These are phyloP conservation scores for Diddensiella transvaalensis DNA, from an alignment of 805 yeast species.

Conservation along the genomic window DNA sequence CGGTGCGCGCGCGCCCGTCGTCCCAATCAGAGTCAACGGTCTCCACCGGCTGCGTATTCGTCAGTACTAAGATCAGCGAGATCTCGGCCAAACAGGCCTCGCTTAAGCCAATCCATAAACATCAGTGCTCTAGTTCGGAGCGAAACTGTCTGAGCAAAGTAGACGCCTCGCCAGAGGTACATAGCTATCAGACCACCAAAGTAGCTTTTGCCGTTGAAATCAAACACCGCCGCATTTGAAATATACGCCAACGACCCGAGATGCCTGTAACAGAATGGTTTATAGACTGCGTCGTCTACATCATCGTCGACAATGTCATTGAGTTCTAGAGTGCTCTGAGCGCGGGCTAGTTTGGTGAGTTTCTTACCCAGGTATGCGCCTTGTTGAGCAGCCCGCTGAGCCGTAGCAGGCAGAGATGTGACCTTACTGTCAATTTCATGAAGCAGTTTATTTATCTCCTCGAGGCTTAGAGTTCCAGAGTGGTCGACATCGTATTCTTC, in stretches of 20 bases:
- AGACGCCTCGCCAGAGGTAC: slow-evolving; percentile 70
- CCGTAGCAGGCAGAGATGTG: slow-evolving; percentile 69
- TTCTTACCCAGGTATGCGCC: slow-evolving; percentile 64
- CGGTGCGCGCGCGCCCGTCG: background rate
- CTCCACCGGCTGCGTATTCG: slow-evolving; percentile 1
- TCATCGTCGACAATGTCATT: slow-evolving; percentile 51
- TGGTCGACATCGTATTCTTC: slow-evolving; percentile 49
- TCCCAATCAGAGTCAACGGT: background rate
- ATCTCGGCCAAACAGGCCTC: slow-evolving; percentile 40
- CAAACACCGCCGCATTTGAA: slow-evolving; percentile 70
- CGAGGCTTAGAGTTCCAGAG: slow-evolving; percentile 50
- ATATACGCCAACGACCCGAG: slow-evolving; percentile 66
- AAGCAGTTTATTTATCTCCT: slow-evolving; percentile 48
- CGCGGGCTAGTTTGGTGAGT: slow-evolving; percentile 48
- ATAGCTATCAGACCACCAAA: slow-evolving; percentile 67
- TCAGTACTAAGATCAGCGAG: slow-evolving; percentile 22
- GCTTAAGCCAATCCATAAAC: slow-evolving; percentile 66
- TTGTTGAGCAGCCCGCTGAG: slow-evolving; percentile 71
- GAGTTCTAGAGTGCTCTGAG: slow-evolving; percentile 41
- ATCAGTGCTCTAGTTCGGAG: slow-evolving; percentile 59
- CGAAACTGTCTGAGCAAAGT: slow-evolving; percentile 65
- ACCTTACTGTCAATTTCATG: slow-evolving; percentile 58
- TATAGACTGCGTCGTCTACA: slow-evolving; percentile 50
- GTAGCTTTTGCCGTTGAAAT: slow-evolving; percentile 54
- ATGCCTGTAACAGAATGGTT: slow-evolving; percentile 61